Evolutionary conservation across 2,329 filamentous ascomycete species (phyloP), one percentile per base, ranked within the genome.

Genomic region (Fusarium abutilonis): DNA sequence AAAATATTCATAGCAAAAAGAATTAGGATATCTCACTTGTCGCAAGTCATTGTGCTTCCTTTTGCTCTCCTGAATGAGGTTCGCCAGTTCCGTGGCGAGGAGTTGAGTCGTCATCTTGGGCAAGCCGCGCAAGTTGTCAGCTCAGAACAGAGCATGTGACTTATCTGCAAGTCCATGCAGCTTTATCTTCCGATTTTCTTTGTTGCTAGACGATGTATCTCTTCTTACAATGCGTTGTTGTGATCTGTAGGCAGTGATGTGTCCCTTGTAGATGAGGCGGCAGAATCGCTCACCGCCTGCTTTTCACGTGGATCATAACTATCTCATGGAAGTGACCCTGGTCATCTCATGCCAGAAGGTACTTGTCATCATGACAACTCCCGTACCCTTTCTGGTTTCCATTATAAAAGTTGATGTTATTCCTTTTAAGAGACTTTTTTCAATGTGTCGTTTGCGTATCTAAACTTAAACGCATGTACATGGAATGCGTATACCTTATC

Each of bases 11-110:
- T 36, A 5, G 32, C 4, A 10, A 2, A 2, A 34, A 6, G 38
- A 26, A 17, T 7, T 9, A 39, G 36, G 36, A 32, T 19, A 54
- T 76, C 83, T 70, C 78, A 89, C 90, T 83, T 90, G 91, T 80
- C 91, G 88, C 49, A 99, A 83, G 71, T 98, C 95, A 68, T 90
- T 87, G 76, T 97, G 90, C 78, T 96, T 98, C 72, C 94, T 87
- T 79, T 96, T 98, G 74, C 93, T 95, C 81, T 99, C 95, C 77
- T 96, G 92, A 71, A 97, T 89, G 75, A 97, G 86, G 79, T 92
- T 96, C 72, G 89, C 86, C 75, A 97, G 86, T 84, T 97, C 93
- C 56, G 91, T 89, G 73, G 89, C 88, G 72, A 97, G 85, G 72
- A 97, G 88, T 84, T 96, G 92, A 71, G 92, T 89, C 76, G 93